phyloP scores from a whole-genome alignment of 441 rosid genomes.

The Omphalea diandra region DNA sequence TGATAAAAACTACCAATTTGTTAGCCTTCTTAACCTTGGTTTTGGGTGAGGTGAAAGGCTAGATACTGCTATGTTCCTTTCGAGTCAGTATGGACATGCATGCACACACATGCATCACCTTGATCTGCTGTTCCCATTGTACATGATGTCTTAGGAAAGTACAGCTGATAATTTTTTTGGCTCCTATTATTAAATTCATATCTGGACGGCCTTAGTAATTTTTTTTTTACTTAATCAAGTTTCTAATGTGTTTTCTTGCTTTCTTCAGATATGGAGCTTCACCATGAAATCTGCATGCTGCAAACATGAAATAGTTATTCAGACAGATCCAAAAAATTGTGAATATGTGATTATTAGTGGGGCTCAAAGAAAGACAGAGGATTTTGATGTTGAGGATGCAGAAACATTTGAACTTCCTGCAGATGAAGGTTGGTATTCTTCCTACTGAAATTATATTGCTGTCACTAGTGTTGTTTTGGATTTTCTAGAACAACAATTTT shows the following conservation, averaged over 20 bases:
- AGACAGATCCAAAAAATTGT: constrained; percentile 90
- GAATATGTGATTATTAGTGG: constrained; percentile 87
- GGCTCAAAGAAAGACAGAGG: constrained; percentile 78
- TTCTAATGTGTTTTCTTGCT: constrained; percentile 16
- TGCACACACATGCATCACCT: neutral
- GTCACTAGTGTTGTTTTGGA: neutral
- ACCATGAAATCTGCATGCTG: constrained; percentile 92
- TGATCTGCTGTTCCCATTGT: neutral
- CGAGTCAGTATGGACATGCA: neutral
- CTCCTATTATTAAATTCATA: neutral
- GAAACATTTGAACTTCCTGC: constrained; percentile 91
- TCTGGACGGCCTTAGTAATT: neutral
- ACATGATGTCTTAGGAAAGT: neutral
- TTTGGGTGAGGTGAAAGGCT: no score
- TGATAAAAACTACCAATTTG: neutral
- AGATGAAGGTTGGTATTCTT: constrained; percentile 67
- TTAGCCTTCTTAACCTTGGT: neutral
- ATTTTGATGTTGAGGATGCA: constrained; percentile 82
- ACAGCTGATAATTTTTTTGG: neutral
- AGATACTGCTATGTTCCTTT: neutral
- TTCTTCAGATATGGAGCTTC: constrained; percentile 87
- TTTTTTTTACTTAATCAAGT: neutral
- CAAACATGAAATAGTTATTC: constrained; percentile 81
- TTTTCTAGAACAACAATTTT: constrained; percentile 6
- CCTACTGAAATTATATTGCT: constrained; percentile 4